Percentiles rank a stretch among this genome's conserved stretches.
These are phyloP conservation scores for Trypanosomatidae sp. DNA, from an alignment of 208 protist species.

Conservation along the genomic window DNA sequence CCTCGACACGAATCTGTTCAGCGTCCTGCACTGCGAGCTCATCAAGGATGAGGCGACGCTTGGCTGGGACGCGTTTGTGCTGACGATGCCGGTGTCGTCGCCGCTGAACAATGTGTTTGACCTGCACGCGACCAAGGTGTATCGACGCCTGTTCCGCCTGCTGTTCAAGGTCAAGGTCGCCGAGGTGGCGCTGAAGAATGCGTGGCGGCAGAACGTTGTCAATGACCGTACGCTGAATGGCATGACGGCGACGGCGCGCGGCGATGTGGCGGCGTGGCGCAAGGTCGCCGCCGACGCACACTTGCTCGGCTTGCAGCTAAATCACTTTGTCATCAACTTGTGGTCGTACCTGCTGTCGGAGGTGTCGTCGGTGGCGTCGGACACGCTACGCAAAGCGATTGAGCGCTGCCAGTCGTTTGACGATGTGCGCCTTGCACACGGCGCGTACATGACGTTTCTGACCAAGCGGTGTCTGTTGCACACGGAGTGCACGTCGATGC, in stretches of 20 bases:
- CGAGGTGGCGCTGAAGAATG: slow-evolving; percentile 44
- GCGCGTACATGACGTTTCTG: slow-evolving; percentile 38
- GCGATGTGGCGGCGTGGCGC: slow-evolving; percentile 21
- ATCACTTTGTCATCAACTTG: slow-evolving; percentile 58
- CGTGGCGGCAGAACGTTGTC: slow-evolving; percentile 43
- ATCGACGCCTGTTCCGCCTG: slow-evolving; percentile 41
- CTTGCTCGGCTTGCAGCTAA: slow-evolving; percentile 48
- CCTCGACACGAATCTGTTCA: slow-evolving; percentile 35
- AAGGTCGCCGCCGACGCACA: slow-evolving; percentile 44
- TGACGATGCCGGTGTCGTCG: slow-evolving; percentile 37
- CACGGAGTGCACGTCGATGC: slow-evolving; percentile 39
- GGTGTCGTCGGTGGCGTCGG: slow-evolving; percentile 45
- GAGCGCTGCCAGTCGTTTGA: slow-evolving; percentile 33
- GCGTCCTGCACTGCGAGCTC: slow-evolving; percentile 34
- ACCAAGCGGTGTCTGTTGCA: slow-evolving; percentile 49
- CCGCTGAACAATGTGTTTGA: slow-evolving; percentile 65
- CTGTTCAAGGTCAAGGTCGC: slow-evolving; percentile 57
- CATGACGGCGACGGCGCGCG: no score
- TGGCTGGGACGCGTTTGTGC: slow-evolving; percentile 50
- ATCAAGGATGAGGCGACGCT: slow-evolving; percentile 46
- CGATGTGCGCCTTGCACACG: slow-evolving; percentile 42
- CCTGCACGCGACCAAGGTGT: slow-evolving; percentile 27
- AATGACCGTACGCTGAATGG: slow-evolving; percentile 36
- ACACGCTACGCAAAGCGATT: slow-evolving; percentile 26
- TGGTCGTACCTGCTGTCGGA: slow-evolving; percentile 61